Evolutionary conservation across 805 yeast species (phyloP).

Genomic region (Middelhovenomyces tepae): DNA sequence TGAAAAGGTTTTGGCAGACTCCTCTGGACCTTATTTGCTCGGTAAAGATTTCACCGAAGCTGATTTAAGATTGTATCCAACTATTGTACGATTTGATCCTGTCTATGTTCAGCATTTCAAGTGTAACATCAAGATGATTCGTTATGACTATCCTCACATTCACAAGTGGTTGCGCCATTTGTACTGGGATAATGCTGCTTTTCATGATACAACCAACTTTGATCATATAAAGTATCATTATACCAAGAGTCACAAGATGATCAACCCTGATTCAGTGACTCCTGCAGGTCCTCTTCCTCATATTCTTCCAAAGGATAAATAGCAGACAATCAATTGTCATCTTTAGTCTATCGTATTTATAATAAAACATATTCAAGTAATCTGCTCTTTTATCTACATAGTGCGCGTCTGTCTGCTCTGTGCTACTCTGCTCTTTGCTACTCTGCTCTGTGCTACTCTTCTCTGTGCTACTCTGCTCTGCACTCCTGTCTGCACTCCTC

Average conservation of each 20-base stretch:
- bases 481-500: no score
- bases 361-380: no score
- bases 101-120: constrained; percentile 94
- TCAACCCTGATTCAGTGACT: constrained; percentile 77
- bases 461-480: not conserved
- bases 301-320: constrained; percentile 46
- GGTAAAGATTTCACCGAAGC: constrained; percentile 78
- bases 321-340: no score
- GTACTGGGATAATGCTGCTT: constrained; percentile 72
- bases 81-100: constrained; percentile 84
- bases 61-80: constrained; percentile 78
- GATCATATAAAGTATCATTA: constrained; percentile 89
- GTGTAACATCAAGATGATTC: constrained; percentile 75
- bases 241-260: constrained; percentile 71
- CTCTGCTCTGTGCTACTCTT: not conserved
- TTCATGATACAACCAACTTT: constrained; percentile 72
- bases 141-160: constrained; percentile 67
- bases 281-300: constrained; percentile 85
- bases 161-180: constrained; percentile 74
- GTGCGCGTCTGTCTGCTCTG: no score
- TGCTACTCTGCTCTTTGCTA: constrained; percentile 1
- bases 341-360: no score
- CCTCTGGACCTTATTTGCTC: constrained; percentile 37
- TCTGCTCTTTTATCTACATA: no score
- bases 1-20: constrained; percentile 46